Percentiles rank a stretch among this genome's conserved stretches.
phyloP scores from a whole-genome alignment of 176 grass and related monocot species.

The Ampelocalamus luodianensis region DNA sequence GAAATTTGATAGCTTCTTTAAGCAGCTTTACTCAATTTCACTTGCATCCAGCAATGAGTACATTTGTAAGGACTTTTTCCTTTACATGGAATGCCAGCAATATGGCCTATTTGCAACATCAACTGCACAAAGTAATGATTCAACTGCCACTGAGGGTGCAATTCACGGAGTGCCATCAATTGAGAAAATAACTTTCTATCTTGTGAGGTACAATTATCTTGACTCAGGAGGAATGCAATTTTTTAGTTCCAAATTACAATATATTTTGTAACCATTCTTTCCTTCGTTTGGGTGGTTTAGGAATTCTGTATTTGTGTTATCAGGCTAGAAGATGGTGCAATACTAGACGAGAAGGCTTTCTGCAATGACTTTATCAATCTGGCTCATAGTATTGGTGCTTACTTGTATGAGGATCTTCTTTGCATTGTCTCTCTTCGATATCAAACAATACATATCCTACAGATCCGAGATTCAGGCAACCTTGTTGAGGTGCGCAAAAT shows the following conservation, averaged over 20 bases:
- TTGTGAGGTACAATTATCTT: constrained; percentile 75
- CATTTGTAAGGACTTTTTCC: constrained; percentile 94
- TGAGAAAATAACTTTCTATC: constrained; percentile 96
- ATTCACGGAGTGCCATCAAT: constrained; percentile 82
- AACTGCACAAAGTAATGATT: constrained; percentile 70
- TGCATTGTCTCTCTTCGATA: constrained; percentile 90
- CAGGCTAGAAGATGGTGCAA: constrained; percentile 79
- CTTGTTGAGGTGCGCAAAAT: constrained; percentile 93
- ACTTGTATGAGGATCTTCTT: constrained; percentile 93
- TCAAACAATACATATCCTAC: constrained; percentile 95
- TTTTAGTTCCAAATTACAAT: neutral
- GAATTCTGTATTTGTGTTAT: constrained; percentile 49
- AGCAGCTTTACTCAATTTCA: constrained; percentile 70
- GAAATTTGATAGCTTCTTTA: constrained; percentile 84
- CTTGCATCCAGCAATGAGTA: constrained; percentile 81
- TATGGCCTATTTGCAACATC: constrained; percentile 93
- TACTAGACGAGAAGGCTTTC: constrained; percentile 88
- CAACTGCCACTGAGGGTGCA: constrained; percentile 62
- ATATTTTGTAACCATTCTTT: constrained; percentile 41
- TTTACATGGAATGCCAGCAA: constrained; percentile 68
- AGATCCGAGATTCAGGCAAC: constrained; percentile 85
- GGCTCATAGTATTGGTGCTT: constrained; percentile 85
- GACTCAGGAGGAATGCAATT: constrained; percentile 17
- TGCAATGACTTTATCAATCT: constrained; percentile 94
- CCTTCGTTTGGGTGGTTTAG: constrained; percentile 40